Percentiles rank a stretch among this genome's conserved stretches.
Conservation (phyloP, 805 yeast genomes). For the Cyberlindnera suaveolens region DNA sequence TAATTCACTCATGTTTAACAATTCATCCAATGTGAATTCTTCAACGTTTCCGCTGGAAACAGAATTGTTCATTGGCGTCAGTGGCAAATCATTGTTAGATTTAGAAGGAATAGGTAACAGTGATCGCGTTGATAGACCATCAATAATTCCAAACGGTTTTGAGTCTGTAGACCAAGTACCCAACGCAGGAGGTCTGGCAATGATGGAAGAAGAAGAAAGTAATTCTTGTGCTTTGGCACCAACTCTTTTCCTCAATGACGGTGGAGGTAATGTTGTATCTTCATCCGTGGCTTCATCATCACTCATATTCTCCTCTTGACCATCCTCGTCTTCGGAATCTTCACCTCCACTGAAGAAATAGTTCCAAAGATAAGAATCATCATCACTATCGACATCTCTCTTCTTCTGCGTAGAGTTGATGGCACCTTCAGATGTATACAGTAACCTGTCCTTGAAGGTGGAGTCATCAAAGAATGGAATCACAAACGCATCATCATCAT, state of each 20-base stretch:
- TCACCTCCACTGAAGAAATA: conserved; percentile 54
- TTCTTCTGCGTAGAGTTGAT: conserved; percentile 1
- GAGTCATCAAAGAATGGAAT: conserved; percentile 38
- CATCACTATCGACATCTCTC: conserved; percentile 28
- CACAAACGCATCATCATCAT: conserved; percentile 39
- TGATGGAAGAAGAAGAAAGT: conserved; percentile 77
- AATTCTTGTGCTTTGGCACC: conserved; percentile 89
- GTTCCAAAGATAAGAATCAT: conserved; percentile 69
- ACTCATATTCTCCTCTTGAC: conserved; percentile 17
- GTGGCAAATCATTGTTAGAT: conserved; percentile 5
- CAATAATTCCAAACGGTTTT: conserved; percentile 90
- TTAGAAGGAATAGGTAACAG: conserved; percentile 38
- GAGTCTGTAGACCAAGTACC: conserved; percentile 88
- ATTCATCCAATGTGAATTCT: conserved; percentile 64
- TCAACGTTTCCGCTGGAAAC: conserved; percentile 26
- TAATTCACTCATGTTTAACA: conserved; percentile 80
- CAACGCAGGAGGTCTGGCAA: conserved; percentile 83
- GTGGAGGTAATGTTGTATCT: conserved; percentile 75
- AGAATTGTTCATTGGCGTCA: conserved; percentile 11
- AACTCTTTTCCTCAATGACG: conserved; percentile 47
- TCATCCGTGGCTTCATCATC: conserved; percentile 94
- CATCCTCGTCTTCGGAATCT: conserved; percentile 22
- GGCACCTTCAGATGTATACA: conserved; percentile 12
- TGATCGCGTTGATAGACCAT: conserved; percentile 87
- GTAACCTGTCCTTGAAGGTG: conserved; percentile 14